Base-by-base conservation (phyloP, 139 green algal species). In the Coelastrella sp. region DNA sequence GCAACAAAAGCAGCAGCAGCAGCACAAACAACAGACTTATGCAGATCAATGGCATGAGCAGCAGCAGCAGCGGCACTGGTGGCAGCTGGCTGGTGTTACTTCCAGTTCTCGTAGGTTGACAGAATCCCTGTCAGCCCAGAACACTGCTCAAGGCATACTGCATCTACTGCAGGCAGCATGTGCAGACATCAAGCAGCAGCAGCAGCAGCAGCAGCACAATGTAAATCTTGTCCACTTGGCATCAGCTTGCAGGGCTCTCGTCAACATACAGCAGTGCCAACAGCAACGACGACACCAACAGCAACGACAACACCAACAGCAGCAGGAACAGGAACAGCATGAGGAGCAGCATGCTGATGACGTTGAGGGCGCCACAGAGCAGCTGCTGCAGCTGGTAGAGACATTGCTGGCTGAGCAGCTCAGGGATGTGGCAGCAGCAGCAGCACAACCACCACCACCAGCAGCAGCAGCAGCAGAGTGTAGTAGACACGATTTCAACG, bases 251-350 rank as follows among this genome's bases (percentile, higher is more conserved):
- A 57, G 74, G 25, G 24, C 8, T 4, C 9, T 59, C n/a, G 74
- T 76, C 7, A 27, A 24, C n/a, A 25, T 72, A 25, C 81, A 86
- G 81, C 81, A 86, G 81, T 22, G 57, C 59, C 81, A 86, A 59
- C 82, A 87, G 82, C 14, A 61, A 10, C 74, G 12, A 10, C n/a
- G 10, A 8, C 70, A 25, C 7, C 74, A 81, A 11, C n/a, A 60
- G 12, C 74, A 81, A 57, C 11, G 58, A 10, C 74, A 81, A 10
- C 74, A 84, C 49, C 78, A 68, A 6, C 78, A 59, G 78, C 78
- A 66, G 7, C 49, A 27, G 78, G 12, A 84, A n/a, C 7, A 25
- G 78, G 25, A 82, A 49, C 35, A 49, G 35, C 35, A 49, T 49
- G 35, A 49, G 35, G 35, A 49, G 35, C 35, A 49, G 35, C 35